These are phyloP conservation scores for Metschnikowia henanensis DNA, from an alignment of 805 yeast genomes.

Conservation along the genomic window DNA sequence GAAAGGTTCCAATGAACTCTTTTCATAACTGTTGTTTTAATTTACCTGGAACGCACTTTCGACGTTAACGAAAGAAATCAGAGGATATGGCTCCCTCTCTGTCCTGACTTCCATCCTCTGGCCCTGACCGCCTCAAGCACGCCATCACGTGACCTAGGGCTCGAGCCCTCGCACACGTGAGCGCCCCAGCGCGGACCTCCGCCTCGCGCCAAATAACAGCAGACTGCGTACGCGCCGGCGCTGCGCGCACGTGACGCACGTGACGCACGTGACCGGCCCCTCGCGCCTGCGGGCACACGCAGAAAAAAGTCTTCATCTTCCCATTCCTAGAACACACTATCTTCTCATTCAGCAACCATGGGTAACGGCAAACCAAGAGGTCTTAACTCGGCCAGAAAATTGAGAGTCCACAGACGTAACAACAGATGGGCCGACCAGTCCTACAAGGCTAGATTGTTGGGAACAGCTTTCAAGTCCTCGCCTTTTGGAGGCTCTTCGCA, in stretches of 20 bases:
- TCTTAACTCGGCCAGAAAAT: constrained; percentile 99
- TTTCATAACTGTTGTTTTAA: too few relatives aligned
- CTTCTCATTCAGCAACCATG: constrained; percentile 54
- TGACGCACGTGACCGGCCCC: constrained; percentile 4
- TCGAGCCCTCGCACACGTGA: constrained; percentile 12
- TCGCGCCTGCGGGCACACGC: constrained; percentile 4
- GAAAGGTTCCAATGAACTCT: too few relatives aligned
- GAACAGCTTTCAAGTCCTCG: constrained; percentile 99
- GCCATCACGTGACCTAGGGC: too few relatives aligned
- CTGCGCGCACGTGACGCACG: constrained; percentile 4
- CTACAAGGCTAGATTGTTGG: constrained; percentile 98
- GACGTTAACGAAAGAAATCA: too few relatives aligned
- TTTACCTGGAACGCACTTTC: too few relatives aligned
- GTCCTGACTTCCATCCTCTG: too few relatives aligned
- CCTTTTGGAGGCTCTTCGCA: constrained; percentile 99
- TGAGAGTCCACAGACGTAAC: constrained; percentile 99
- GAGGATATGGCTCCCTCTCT: too few relatives aligned
- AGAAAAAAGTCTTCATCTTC: constrained; percentile 10
- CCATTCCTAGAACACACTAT: constrained; percentile 12
- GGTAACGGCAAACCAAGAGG: constrained; percentile 99
- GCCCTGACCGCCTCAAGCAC: too few relatives aligned
- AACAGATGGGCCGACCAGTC: constrained; percentile 99
- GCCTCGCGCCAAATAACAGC: not conserved
- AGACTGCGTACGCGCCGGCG: not conserved
- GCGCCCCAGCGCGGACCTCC: not conserved